phyloP scores from a whole-genome alignment of 495 filamentous ascomycete species.

The Amphirosellinia nigrospora region DNA sequence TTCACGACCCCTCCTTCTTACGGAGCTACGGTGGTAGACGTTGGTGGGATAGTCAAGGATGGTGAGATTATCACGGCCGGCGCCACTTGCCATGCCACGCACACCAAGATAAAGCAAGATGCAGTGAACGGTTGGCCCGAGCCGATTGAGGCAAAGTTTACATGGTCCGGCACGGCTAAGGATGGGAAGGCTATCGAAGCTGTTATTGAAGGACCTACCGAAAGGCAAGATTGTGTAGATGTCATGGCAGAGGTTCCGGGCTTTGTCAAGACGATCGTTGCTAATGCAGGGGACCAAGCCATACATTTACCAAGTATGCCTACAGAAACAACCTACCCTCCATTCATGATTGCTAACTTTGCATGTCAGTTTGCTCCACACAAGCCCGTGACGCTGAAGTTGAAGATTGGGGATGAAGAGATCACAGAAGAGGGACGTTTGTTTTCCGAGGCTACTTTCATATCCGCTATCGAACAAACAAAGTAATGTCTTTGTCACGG shows the following conservation, averaged over 20 bases:
- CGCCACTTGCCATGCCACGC: slow-evolving; percentile 62
- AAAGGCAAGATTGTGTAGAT: slow-evolving; percentile 82
- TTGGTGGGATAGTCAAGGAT: slow-evolving; percentile 81
- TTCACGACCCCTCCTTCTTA: slow-evolving; percentile 96
- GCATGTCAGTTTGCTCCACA: slow-evolving; percentile 65
- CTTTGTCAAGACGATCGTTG: slow-evolving; percentile 92
- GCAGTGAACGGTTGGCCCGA: slow-evolving; percentile 86
- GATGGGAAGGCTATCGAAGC: slow-evolving; percentile 76
- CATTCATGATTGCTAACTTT: slow-evolving; percentile 19
- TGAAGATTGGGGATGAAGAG: slow-evolving; percentile 82
- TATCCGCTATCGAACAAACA: slow-evolving; percentile 57
- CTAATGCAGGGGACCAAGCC: slow-evolving; percentile 86
- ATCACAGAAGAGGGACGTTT: slow-evolving; percentile 75
- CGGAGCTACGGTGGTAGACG: slow-evolving; percentile 82
- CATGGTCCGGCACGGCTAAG: slow-evolving; percentile 79
- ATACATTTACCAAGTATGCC: slow-evolving; percentile 89
- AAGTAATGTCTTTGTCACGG: slow-evolving; percentile 20
- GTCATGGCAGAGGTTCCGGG: slow-evolving; percentile 96
- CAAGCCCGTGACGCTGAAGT: slow-evolving; percentile 68
- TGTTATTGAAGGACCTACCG: slow-evolving; percentile 72
- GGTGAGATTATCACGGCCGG: slow-evolving; percentile 80
- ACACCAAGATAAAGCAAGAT: slow-evolving; percentile 73
- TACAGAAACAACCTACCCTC: background rate
- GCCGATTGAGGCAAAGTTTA: slow-evolving; percentile 74
- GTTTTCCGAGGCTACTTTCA: slow-evolving; percentile 91